Evolutionary conservation across 768 basidiomycete genomes (phyloP), one percentile per base, ranked within the genome.

Genomic region (Pulveroboletus sp.): DNA sequence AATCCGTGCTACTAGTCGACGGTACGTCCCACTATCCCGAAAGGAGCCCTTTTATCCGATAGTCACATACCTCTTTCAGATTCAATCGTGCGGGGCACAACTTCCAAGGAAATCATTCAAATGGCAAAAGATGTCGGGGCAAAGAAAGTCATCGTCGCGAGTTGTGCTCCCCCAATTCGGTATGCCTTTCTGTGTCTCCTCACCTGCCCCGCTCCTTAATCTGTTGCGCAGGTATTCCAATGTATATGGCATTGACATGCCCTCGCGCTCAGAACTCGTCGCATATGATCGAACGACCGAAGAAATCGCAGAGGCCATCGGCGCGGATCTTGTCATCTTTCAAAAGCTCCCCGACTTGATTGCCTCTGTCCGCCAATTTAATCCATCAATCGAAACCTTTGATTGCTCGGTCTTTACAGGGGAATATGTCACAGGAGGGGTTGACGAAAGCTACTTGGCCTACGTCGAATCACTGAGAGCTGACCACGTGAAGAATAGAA

Each of bases 201-300:
- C 10, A 18, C 41, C 36, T 30, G 43, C 18, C 21, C 7, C 33
- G 51, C 8, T 15, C 31, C 39, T 52, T 26, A 33, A 62, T 51
- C 18, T 37, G 17, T 6, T 36, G 9, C 11, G 2, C 50, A 90
- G 91, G 26, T 81, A 83, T 65, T 86, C 93, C 5, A 96, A 98
- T 64, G 96, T 99, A 5, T 98, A 99, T 69, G 96, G 96, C 17
- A 99, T 99, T 64, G 96, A 99, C 73, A 99, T 98, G 96, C 95
- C 96, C 28, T 92, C 93, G 4, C 83, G 91, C n/a, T 71, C 76
- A 32, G 95, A 98, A 64, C 84, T 98, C 30, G 93, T 98, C 44
- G 95, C 93, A 0, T 75, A 93, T 66, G 79, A 77, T 32, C 83
- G 92, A 43, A 80, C 82, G 46, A 79, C 77, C 10, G 74, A 79